Conservation (phyloP, 768 basidiomycete genomes). For the Psilocybe subaeruginosa region DNA sequence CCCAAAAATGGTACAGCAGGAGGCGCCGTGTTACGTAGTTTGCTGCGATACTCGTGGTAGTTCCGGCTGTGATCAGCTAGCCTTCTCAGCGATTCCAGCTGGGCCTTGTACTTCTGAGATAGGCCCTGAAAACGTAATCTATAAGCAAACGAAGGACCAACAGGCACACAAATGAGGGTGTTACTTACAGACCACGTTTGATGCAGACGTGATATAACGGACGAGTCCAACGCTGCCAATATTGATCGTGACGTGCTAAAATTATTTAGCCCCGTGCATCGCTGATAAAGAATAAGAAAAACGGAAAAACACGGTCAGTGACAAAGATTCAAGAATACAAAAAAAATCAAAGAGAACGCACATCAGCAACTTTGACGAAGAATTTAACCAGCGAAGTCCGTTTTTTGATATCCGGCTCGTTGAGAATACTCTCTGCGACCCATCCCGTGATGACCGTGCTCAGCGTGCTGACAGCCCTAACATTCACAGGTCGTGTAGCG, state of each 20-base stretch:
- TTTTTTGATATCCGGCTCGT: slow-evolving; percentile 88
- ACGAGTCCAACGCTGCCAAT: slow-evolving; percentile 93
- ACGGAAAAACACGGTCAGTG: neutral
- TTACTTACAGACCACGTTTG: slow-evolving; percentile 90
- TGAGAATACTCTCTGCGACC: slow-evolving; percentile 93
- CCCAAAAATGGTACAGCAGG: slow-evolving; percentile 97
- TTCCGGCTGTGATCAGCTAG: slow-evolving; percentile 92
- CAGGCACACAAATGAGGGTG: neutral
- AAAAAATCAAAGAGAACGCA: slow-evolving; percentile 41
- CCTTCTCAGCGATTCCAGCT: slow-evolving; percentile 79
- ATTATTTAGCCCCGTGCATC: slow-evolving; percentile 82
- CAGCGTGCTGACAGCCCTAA: slow-evolving; percentile 83
- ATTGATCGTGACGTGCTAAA: slow-evolving; percentile 93
- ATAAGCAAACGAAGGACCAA: neutral
- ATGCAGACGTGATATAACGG: slow-evolving; percentile 87
- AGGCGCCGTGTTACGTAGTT: slow-evolving; percentile 84
- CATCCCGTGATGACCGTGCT: slow-evolving; percentile 95
- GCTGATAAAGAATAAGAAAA: slow-evolving; percentile 47
- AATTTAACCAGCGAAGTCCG: slow-evolving; percentile 81
- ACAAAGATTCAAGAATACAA: slow-evolving; percentile 7
- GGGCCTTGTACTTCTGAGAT: slow-evolving; percentile 79
- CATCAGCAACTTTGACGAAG: slow-evolving; percentile 92
- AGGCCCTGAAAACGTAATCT: slow-evolving; percentile 56
- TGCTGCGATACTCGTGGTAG: slow-evolving; percentile 88
- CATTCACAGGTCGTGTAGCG: slow-evolving; percentile 62